Base-by-base conservation (phyloP, 2,329 filamentous ascomycete species). In the Hirsutella minnesotensis region DNA sequence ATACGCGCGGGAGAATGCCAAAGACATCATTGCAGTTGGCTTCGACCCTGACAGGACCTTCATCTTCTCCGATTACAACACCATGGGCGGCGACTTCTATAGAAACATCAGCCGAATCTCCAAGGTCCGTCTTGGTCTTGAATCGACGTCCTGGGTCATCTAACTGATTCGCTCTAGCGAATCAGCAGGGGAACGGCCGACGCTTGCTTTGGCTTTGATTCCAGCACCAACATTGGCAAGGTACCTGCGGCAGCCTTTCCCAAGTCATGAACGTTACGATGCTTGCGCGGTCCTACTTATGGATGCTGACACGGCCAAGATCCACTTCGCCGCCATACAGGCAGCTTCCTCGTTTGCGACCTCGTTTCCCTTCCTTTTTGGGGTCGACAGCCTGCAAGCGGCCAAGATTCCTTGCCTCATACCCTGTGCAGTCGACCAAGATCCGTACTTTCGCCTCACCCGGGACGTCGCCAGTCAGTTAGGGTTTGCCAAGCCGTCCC, bases 1-100 rank as follows among this genome's bases (percentile, higher is more conserved):
- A 7, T 27, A 7, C 12, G 24, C 24, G 24, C 24, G 24, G 24
- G 24, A 27, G 24, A 86, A 85, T 53, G 79, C 75, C 46, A 59
- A 52, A 58, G 83, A 87, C 54, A 86, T 87, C 57, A 84, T 88
- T 44, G 75, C 82, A 12, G 73, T 90, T 43, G 88, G 88, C 18
- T 94, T 94, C 57, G 86, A 94, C 56, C 70, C 77, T 33, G 83
- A 86, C 55, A 94, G 94, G 71, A 95, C 88, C 0, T 95, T 94
- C 64, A 85, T 95, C 57, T 95, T 86, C 66, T 86, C 81, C 53
- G 86, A 94, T 58, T 76, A 83, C 44, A 75, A 83, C 49, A 85
- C 77, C 57, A 72, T 90, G 53, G 77, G 81, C n/a, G 73, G 72
- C 16, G 73, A 70, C 58, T 88, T 81, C 67, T 81, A 77, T 64